phyloP scores from a whole-genome alignment of 306 rosid genomes.

The Quercus wislizeni region DNA sequence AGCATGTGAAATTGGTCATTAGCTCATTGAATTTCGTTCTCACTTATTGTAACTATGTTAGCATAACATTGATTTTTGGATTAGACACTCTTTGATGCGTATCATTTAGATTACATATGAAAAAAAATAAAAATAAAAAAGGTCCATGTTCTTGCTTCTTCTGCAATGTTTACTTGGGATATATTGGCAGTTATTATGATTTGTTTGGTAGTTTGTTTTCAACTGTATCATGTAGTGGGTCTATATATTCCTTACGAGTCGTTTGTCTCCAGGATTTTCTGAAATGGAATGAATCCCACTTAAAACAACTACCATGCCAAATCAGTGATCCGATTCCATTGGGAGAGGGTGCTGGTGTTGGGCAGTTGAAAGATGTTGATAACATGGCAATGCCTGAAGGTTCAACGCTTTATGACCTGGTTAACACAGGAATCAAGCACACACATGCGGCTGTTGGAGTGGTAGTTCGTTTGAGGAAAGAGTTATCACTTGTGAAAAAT shows the following conservation, averaged over 20 bases:
- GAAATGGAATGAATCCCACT: conserved; percentile 69
- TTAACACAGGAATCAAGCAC: conserved; percentile 77
- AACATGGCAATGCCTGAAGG: conserved; percentile 74
- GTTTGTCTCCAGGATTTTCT: conserved; percentile 73
- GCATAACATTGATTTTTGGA: too few relatives aligned
- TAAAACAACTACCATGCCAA: conserved; percentile 63
- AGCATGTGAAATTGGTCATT: too few relatives aligned
- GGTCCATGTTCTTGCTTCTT: too few relatives aligned
- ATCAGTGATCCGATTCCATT: conserved; percentile 70
- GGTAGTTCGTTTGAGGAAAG: conserved; percentile 87
- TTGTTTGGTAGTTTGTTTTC: too few relatives aligned
- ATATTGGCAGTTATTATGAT: too few relatives aligned
- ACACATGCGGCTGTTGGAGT: conserved; percentile 96
- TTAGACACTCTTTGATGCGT: too few relatives aligned
- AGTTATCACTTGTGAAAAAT: conserved; percentile 83
- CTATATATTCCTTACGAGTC: conserved; percentile 20
- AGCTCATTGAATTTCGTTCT: too few relatives aligned
- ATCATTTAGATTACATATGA: too few relatives aligned
- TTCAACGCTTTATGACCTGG: conserved; percentile 74
- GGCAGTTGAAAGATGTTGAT: conserved; percentile 87
- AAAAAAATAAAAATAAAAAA: too few relatives aligned
- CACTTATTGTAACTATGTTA: too few relatives aligned
- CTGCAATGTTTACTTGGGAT: too few relatives aligned
- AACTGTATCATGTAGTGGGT: background rate
- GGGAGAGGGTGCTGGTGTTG: conserved; percentile 98